A percentile compares a stretch with the other conserved stretches of the same genome.
phyloP scores from a whole-genome alignment of 2,329 filamentous ascomycete species.

The Alternaria solani region DNA sequence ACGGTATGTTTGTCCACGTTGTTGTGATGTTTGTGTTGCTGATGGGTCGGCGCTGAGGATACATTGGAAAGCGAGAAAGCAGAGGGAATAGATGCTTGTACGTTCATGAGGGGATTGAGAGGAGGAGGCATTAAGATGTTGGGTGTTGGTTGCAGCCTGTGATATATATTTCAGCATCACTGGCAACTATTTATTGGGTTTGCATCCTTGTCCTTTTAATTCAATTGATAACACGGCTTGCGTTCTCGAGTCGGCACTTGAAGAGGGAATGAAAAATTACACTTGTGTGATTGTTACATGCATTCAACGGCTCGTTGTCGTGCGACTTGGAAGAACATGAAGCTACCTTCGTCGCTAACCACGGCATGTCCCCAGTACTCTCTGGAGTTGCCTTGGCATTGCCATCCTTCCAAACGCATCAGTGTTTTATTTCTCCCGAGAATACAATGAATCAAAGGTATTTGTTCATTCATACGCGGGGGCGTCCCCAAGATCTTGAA shows the following conservation, averaged over 20 bases:
- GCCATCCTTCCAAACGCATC: not conserved
- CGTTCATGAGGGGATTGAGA: not conserved
- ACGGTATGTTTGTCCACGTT: not conserved
- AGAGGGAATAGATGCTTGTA: not conserved
- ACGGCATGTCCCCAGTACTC: not conserved
- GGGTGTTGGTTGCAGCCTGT: not conserved
- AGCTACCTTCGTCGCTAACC: not conserved
- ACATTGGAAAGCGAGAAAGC: not conserved
- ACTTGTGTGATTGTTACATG: not conserved
- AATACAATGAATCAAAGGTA: not conserved
- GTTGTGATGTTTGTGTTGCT: not conserved
- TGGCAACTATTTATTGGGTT: not conserved
- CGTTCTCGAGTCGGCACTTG: not conserved
- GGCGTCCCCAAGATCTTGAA: conserved; percentile 1
- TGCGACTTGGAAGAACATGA: not conserved
- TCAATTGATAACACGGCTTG: not conserved
- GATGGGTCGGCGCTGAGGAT: not conserved
- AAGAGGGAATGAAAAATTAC: not conserved
- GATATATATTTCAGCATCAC: not conserved
- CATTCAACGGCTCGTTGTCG: not conserved
- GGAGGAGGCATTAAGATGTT: not conserved
- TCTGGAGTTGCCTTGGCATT: not conserved
- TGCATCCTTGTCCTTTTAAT: not conserved
- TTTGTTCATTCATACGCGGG: not conserved
- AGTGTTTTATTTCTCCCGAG: not conserved